Evolutionary conservation across 2,329 filamentous ascomycete species (phyloP), one percentile per base, ranked within the genome.

Genomic region (Cordyceps tenuipes): DNA sequence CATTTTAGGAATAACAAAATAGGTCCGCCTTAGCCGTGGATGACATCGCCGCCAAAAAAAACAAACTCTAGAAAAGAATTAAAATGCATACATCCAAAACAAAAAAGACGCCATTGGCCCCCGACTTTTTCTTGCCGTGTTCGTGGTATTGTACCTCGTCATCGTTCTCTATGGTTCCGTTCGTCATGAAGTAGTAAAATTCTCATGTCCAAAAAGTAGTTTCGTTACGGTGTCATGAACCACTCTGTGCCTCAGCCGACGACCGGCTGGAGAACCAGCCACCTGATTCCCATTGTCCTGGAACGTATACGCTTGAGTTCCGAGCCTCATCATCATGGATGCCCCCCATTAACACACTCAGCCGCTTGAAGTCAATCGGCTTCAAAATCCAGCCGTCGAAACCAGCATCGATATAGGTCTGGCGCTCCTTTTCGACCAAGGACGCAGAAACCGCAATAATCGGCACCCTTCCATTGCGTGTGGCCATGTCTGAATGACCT

Each of bases 311-410:
- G 65, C 84, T 86, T n/a, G 77, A 72, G 19, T 81, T 72, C 19
- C 90, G 80, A 0, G 80, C 74, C 0, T 81, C 73, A 0, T 80
- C 75, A 50, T 89, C 80, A 3, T 84, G 78, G 44, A 94, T 89
- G 1, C 90, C 90, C 1, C 76, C 72, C 59, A 96, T 79, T 8
- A 96, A 77, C 23, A 81, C 79, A 61, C 83, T 84, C 0, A 96
- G 77, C 9, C 90, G 81, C 65, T 85, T 83, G 69, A 96, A 95
- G 62, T 93, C 86, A 49, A 96, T 89, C 0, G 91, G 91, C 68
- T 96, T 96, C 61, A 95, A 76, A 29, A 96, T 91, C 91, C 91
- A 96, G 26, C 88, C 91, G 65, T 96, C 91, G 65, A 96, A 96
- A 0, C 91, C 91, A 7, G 85, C 85, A 49, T 88, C 79, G 48